Conservation (phyloP, 345 rosid genomes). For the Eucalyptus erythrocorys region DNA sequence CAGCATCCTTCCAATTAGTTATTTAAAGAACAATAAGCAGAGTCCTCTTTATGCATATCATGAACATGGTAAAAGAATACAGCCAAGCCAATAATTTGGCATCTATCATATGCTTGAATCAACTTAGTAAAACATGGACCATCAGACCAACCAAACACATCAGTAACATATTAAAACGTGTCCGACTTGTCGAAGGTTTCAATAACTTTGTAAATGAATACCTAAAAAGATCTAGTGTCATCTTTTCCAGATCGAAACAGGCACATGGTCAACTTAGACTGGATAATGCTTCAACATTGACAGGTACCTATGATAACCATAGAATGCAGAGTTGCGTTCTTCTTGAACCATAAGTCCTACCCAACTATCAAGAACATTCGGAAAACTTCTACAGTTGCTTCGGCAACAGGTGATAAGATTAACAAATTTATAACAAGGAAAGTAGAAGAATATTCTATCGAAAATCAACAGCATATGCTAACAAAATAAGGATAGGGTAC, state of each 20-base stretch:
- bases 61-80: background rate
- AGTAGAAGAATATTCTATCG: background rate
- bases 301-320: background rate
- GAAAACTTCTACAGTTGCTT: background rate
- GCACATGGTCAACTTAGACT: background rate
- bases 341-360: background rate
- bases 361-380: background rate
- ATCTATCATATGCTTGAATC: background rate
- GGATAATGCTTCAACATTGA: background rate
- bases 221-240: background rate
- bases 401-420: background rate
- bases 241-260: background rate
- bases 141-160: background rate
- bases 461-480: background rate
- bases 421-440: background rate
- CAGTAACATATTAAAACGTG: background rate
- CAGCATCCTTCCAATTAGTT: constrained; percentile 51
- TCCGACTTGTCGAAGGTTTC: background rate
- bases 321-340: background rate
- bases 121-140: background rate
- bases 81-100: background rate
- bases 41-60: background rate
- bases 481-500: background rate
- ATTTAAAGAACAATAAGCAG: background rate
- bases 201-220: background rate